phyloP scores from a whole-genome alignment of 2,329 filamentous ascomycete genomes.

The Fusarium incarnatum region DNA sequence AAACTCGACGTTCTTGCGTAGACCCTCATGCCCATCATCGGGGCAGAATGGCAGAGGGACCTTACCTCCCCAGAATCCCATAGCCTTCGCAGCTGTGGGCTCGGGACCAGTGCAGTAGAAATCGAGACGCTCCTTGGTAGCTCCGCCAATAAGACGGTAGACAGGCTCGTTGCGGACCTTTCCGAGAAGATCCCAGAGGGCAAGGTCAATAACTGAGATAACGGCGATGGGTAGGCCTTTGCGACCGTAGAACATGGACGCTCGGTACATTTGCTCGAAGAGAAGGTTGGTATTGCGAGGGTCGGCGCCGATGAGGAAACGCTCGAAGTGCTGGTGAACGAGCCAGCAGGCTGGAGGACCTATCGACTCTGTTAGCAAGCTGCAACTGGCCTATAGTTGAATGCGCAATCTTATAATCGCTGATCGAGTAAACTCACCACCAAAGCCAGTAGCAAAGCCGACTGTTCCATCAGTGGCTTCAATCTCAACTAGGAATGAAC shows the following conservation, averaged over 20 bases:
- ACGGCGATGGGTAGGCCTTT: slow-evolving; percentile 91
- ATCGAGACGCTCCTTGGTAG: slow-evolving; percentile 83
- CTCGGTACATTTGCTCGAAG: slow-evolving; percentile 97
- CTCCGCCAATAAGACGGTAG: slow-evolving; percentile 92
- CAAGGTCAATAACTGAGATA: slow-evolving; percentile 94
- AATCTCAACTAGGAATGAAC: slow-evolving; percentile 91
- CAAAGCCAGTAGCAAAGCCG: slow-evolving; percentile 93
- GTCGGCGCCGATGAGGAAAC: slow-evolving; percentile 89
- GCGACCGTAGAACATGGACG: slow-evolving; percentile 95
- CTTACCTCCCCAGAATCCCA: slow-evolving; percentile 93
- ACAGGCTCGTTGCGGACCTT: slow-evolving; percentile 94
- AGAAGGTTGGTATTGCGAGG: slow-evolving; percentile 90
- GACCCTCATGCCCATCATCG: slow-evolving; percentile 83
- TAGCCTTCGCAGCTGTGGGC: slow-evolving; percentile 80
- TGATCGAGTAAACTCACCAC: slow-evolving; percentile 62
- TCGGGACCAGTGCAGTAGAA: slow-evolving; percentile 97
- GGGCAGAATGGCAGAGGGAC: slow-evolving; percentile 91
- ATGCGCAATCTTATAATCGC: neutral
- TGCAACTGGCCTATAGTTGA: neutral
- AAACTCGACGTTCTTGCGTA: slow-evolving; percentile 91
- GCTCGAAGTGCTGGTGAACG: slow-evolving; percentile 90
- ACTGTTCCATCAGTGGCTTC: slow-evolving; percentile 92
- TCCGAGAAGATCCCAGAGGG: slow-evolving; percentile 90
- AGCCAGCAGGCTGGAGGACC: slow-evolving; percentile 94
- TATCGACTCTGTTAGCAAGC: slow-evolving; percentile 45